phyloP scores from a whole-genome alignment of 805 yeast genomes.

The Metschnikowia continentalis region DNA sequence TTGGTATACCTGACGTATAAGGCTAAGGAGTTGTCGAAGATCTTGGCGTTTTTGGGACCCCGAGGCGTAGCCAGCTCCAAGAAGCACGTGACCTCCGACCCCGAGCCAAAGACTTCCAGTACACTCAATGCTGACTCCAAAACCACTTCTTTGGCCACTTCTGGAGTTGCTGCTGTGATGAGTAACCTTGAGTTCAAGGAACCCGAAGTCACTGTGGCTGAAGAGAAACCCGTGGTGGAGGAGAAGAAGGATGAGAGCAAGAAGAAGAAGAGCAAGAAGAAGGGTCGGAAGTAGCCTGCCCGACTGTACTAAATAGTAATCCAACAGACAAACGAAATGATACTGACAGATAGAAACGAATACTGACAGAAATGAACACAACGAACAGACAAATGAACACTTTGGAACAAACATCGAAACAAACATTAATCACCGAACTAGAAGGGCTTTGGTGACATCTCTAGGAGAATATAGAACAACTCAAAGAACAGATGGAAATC shows the following conservation, averaged over 20 bases:
- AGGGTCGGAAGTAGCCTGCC: constrained; percentile 11
- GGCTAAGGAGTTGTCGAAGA: constrained; percentile 67
- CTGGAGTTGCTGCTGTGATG: constrained; percentile 35
- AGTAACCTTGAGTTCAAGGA: constrained; percentile 32
- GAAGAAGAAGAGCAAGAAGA: constrained; percentile 34
- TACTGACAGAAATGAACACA: too few species aligned
- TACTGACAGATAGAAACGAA: too few species aligned
- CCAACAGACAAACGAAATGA: not conserved
- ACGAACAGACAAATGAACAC: too few species aligned
- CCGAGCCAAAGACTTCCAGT: too few species aligned
- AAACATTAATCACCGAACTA: too few species aligned
- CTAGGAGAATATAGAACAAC: too few species aligned
- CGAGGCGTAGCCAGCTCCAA: constrained; percentile 40
- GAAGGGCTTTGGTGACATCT: too few species aligned
- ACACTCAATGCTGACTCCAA: too few species aligned
- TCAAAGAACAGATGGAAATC: too few species aligned
- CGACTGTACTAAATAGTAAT: not conserved
- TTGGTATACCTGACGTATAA: constrained; percentile 56
- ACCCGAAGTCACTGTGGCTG: constrained; percentile 10
- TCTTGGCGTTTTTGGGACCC: constrained; percentile 73
- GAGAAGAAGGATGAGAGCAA: constrained; percentile 29
- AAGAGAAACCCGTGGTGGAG: constrained; percentile 14
- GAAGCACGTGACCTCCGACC: too few species aligned
- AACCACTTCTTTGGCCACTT: too few species aligned
- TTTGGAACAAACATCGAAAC: too few species aligned